Evolutionary conservation across 352 stramenopile species (phyloP).

Genomic region (Globisporangium irregulare): DNA sequence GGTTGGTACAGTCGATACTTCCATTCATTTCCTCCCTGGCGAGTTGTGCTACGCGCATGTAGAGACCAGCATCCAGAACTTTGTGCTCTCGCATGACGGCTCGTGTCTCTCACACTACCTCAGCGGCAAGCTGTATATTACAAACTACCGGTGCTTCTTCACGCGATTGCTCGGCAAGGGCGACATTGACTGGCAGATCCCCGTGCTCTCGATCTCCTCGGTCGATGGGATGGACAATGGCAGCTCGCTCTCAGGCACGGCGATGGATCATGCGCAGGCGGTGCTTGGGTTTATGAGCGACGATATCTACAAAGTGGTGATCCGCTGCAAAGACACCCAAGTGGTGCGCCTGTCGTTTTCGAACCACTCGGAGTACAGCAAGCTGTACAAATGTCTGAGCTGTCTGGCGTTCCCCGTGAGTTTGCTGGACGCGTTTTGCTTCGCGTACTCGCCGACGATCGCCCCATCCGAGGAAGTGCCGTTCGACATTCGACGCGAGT

Average conservation of each 20-base stretch:
- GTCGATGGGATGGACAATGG: conserved; percentile 55
- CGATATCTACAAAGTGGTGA: conserved; percentile 61
- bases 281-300: conserved; percentile 53
- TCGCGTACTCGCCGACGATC: conserved; percentile 65
- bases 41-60: conserved; percentile 81
- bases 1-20: conserved; percentile 2
- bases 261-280: conserved; percentile 59
- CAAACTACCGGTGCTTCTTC: conserved; percentile 84
- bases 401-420: conserved; percentile 70
- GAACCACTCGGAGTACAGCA: conserved; percentile 72
- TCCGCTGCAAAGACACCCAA: conserved; percentile 81
- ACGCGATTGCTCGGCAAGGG: conserved; percentile 40
- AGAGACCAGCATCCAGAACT: conserved; percentile 63
- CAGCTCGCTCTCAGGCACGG: conserved; percentile 19
- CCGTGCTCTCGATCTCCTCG: conserved; percentile 69
- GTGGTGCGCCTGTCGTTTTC: conserved; percentile 61
- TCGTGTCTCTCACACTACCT: conserved; percentile 71
- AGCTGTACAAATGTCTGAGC: conserved; percentile 73
- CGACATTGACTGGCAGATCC: conserved; percentile 74
- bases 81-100: conserved; percentile 59
- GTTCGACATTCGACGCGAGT: conserved; percentile 80
- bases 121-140: conserved; percentile 76
- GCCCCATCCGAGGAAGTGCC: conserved; percentile 71
- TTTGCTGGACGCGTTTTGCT: conserved; percentile 82
- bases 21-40: conserved; percentile 51